Evolutionary conservation across 2,329 filamentous ascomycete species (phyloP), one percentile per base, ranked within the genome.

Genomic region (Thyridium curvatum): DNA sequence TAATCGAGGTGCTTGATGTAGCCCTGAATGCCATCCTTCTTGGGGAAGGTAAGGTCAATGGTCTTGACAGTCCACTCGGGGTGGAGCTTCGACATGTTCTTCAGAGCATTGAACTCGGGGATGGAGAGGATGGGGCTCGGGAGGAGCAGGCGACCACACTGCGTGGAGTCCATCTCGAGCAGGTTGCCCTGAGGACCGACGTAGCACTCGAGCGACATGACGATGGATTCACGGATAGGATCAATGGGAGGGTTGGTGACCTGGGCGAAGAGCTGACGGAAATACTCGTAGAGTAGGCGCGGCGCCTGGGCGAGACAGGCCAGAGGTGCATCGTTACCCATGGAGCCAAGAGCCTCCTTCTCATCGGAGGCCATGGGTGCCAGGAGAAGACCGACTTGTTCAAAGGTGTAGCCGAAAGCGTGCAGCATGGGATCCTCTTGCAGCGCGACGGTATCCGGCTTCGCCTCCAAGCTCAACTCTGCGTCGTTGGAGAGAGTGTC

Each of bases 171-270:
- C 86, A 97, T 96, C 66, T 95, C 90, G 21, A 96, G 72, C 41
- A 97, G 69, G 59, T 97, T 97, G 42, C 91, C 91, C 65, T 97
- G 91, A 34, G 91, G 91, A 35, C 91, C 91, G 51, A 97, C 86
- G 58, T 96, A 97, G 54, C 91, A 94, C 59, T 95, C 90, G 31
- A 97, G 69, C 40, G 91, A 96, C 91, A 97, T 97, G 63, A 97
- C 91, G 54, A 96, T 93, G 18, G 90, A 91, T 72, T 97, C 91
- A 63, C 91, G 79, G 52, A 97, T 97, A 26, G 91, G 91, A 57
- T 97, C 91, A 56, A 97, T 97, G 12, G 91, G 91, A 50, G 91
- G 91, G 64, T 97, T 97, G 45, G 91, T 97, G 60, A 97, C 91
- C 68, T 97, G 91, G 9, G 91, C 91, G 61, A 97, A 97, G 32